Base-by-base conservation (phyloP, 805 yeast genomes). In the Wickerhamomyces chambardii region DNA sequence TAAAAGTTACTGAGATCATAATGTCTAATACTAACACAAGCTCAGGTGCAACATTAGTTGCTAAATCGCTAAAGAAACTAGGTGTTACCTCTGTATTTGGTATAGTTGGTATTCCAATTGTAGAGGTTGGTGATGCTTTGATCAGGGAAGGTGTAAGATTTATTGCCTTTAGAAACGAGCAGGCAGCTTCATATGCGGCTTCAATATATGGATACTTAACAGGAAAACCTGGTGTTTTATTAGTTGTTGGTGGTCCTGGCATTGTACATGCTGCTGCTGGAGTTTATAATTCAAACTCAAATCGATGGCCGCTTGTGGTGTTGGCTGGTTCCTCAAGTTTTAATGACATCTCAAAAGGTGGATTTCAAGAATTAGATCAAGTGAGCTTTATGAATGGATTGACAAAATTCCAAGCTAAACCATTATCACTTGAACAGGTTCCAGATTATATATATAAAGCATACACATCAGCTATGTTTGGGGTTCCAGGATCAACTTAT, bases 201-300 rank as follows among this genome's bases (percentile, higher is more conserved):
- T 73, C 84, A 2, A 68, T 72, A 1, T 78, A 80, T 50, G 86
- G 86, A 0, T 80, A 73, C 43, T 49, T 80, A 30, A 77, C 82
- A 4, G 73, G 74, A 1, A 58, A 53, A 39, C 87, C 87, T 0
- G 86, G 83, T 15, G 82, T 80, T 0, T 51, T 77, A 15, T 59
- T 80, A 3, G 82, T 78, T 1, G 87, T 81, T 4, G 87, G 89
- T 24, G 87, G 87, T 0, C 86, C 87, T 0, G 87, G 87, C 4
- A 59, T 80, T 4, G 64, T 80, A 8, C 85, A 80, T 42, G 78
- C 84, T 0, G 46, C 75, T 30, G 73, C 86, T 0, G 89, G 87
- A 40, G 58, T 76, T 2, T 76, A 73, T 46, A 80, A 80, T 46
- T 70, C 86, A 6, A 64, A 60, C 28, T 58, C 69, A 36, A 81